A percentile compares a stretch with the other conserved stretches of the same genome.
These are phyloP conservation scores for Ogataea haglerorum DNA, from an alignment of 805 yeast species.

Conservation along the genomic window DNA sequence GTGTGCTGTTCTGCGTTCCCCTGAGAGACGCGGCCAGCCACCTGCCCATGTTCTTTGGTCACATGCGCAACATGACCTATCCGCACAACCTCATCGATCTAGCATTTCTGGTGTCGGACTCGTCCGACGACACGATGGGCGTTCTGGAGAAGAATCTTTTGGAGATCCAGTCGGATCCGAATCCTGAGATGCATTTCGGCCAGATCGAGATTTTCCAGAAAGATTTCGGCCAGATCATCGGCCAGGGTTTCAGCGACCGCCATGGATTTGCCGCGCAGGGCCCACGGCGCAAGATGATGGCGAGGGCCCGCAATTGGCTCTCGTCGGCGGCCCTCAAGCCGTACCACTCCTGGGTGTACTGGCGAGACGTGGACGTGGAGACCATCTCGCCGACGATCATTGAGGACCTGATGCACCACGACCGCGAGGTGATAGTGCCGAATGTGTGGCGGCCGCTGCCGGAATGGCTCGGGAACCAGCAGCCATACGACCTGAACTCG, in stretches of 20 bases:
- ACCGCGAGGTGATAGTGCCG: conserved; percentile 90
- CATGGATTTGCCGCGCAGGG: conserved; percentile 97
- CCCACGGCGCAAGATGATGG: conserved; percentile 92
- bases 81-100: conserved; percentile 55
- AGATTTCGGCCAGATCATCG: conserved; percentile 90
- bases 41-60: conserved; percentile 58
- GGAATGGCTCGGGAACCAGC: conserved; percentile 81
- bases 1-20: conserved; percentile 56
- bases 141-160: conserved; percentile 54
- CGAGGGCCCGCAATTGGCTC: conserved; percentile 92
- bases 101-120: conserved; percentile 86
- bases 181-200: conserved; percentile 66
- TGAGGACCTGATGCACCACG: conserved; percentile 90
- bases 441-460: conserved; percentile 91
- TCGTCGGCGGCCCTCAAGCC: conserved; percentile 84
- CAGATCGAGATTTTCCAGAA: conserved; percentile 84
- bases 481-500: conserved; percentile 79
- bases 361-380: conserved; percentile 99
- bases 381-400: conserved; percentile 78
- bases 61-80: conserved; percentile 53
- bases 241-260: conserved; percentile 89
- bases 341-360: conserved; percentile 91
- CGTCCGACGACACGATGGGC: conserved; percentile 82
- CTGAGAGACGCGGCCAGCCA: conserved; percentile 59
- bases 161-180: conserved; percentile 62